Percentiles rank a stretch among this genome's conserved stretches.
phyloP scores from a whole-genome alignment of 129 eudicot species.

The Pittosporum tobira region DNA sequence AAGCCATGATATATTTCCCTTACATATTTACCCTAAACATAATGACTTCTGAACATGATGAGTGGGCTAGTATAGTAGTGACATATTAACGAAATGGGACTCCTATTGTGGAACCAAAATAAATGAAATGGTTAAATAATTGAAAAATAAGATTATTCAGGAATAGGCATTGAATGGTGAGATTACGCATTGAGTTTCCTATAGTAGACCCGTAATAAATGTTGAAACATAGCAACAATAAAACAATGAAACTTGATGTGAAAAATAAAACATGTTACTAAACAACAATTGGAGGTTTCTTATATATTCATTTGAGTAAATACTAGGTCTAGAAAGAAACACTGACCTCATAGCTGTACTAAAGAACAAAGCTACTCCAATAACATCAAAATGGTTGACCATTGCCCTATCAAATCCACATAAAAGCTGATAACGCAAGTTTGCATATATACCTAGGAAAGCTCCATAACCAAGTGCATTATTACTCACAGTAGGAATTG shows the following conservation, averaged over 20 bases:
- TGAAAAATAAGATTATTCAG: no score
- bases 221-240: not conserved
- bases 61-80: no score
- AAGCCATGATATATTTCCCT: no score
- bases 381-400: constrained; percentile 75
- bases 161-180: no score
- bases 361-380: constrained; percentile 73
- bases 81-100: no score
- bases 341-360: constrained; percentile 72
- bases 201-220: no score
- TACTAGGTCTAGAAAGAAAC: no score
- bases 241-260: not conserved
- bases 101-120: no score
- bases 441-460: constrained; percentile 89
- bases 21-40: no score
- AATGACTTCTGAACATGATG: no score
- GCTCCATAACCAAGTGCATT: constrained; percentile 97
- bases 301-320: not conserved
- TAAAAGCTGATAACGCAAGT: constrained; percentile 77
- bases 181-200: no score
- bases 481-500: constrained; percentile 67
- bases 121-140: no score
- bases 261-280: not conserved
- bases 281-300: not conserved
- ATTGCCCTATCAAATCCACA: constrained; percentile 76